Percentiles rank a stretch among this genome's conserved stretches.
Evolutionary conservation across 352 stramenopile genomes (phyloP).

Genomic region (Pilasporangium apinafurcum): DNA sequence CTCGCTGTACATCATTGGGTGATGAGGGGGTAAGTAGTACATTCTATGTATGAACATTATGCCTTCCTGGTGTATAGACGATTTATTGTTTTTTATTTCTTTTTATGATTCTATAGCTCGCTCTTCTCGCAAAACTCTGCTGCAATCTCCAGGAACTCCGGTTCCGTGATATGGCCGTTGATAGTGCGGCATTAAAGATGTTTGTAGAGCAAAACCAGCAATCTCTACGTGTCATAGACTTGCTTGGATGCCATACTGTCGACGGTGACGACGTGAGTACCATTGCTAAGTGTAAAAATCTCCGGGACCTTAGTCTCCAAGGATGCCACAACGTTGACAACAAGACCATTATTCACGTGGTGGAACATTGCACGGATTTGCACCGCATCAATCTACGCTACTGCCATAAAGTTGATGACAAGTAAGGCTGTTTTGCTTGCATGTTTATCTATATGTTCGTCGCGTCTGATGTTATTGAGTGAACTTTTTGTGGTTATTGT

Average conservation of each 20-base stretch:
- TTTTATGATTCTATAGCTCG: constrained; percentile 9
- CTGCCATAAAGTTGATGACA: constrained; percentile 81
- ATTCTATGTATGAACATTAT: too few relatives aligned
- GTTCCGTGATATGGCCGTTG: constrained; percentile 66
- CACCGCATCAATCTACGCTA: constrained; percentile 71
- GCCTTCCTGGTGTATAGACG: too few relatives aligned
- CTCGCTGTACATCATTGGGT: constrained; percentile 37
- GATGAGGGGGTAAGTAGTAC: constrained; percentile 30
- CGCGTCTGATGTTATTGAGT: neutral
- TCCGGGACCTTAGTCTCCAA: constrained; percentile 60
- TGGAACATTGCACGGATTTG: constrained; percentile 35
- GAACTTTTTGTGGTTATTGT: neutral
- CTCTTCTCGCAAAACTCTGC: constrained; percentile 35
- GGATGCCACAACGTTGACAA: constrained; percentile 82
- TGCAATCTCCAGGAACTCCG: constrained; percentile 44
- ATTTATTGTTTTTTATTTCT: neutral
- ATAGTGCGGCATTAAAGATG: constrained; percentile 35
- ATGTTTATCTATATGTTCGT: too few relatives aligned
- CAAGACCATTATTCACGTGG: constrained; percentile 42
- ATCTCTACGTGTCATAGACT: constrained; percentile 56
- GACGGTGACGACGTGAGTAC: constrained; percentile 36
- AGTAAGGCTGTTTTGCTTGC: too few relatives aligned
- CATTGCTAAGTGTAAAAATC: constrained; percentile 30
- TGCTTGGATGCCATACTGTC: constrained; percentile 76
- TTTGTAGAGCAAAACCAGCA: constrained; percentile 36